Evolutionary conservation across 2,329 filamentous ascomycete species (phyloP).

Genomic region (Zymoseptoria crescenta): DNA sequence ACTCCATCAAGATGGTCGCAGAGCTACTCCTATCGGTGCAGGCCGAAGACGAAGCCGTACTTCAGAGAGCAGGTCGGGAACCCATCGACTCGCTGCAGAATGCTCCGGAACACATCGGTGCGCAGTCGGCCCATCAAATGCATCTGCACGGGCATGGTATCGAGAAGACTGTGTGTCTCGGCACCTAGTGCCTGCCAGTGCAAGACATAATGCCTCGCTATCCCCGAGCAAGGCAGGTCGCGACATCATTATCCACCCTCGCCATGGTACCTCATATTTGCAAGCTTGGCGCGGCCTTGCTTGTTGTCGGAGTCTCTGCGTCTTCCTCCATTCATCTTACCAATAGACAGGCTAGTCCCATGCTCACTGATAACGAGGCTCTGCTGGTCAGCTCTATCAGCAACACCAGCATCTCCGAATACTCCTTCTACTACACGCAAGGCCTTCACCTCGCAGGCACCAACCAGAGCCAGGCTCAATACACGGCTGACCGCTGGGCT

Average conservation of each 20-base stretch:
- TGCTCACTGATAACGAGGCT: slow-evolving; percentile 30
- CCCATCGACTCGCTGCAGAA: not conserved
- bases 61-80: not conserved
- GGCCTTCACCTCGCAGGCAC: slow-evolving; percentile 41
- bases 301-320: not conserved
- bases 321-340: not conserved
- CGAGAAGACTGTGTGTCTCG: no score
- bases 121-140: no score
- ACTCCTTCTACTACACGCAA: slow-evolving; percentile 36
- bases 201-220: not conserved
- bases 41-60: not conserved
- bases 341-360: not conserved
- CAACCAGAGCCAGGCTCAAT: slow-evolving; percentile 40
- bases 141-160: no score
- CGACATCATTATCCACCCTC: not conserved
- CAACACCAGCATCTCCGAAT: slow-evolving; percentile 29
- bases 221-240: not conserved
- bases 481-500: slow-evolving; percentile 39
- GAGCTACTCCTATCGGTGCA: not conserved
- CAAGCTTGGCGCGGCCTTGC: not conserved
- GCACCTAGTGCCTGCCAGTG: not conserved
- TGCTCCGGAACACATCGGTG: not conserved
- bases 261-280: not conserved
- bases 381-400: slow-evolving; percentile 36
- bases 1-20: not conserved